Base-by-base conservation (phyloP, 1,139 yeast genomes). In the Geotrichum klebahnii region DNA sequence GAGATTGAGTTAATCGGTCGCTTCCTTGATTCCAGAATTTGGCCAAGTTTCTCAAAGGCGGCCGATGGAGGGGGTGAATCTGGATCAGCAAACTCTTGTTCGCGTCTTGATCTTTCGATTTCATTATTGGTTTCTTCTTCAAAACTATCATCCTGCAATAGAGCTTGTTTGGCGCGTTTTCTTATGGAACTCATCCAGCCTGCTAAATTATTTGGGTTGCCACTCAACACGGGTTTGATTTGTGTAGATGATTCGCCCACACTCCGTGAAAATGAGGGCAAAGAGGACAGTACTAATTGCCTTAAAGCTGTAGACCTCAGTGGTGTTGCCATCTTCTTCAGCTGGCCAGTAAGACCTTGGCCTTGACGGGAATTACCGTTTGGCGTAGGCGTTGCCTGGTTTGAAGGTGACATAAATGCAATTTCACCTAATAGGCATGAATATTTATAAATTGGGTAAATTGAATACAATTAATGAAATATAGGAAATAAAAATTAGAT, bases 121-220 rank as follows among this genome's bases (percentile, higher is more conserved):
- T 66, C 63, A 16, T 66, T 61, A 51, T 79, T 76, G 2, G 65
- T 57, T 32, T 68, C 64, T 24, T 78, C 61, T 3, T 77, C 70
- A 1, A 61, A 52, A 16, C 43, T 49, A n/a, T 58, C 61, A 37
- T 62, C 61, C n/a, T 55, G 52, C 20, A 48, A 48, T 33, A 62
- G 47, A 8, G 66, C 65, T 17, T 50, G 44, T 46, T 67, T 62
- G 3, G 79, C 78, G 50, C 79, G 68, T 3, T 57, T 50, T 46
- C 76, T 75, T 42, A 80, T 63, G 3, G 72, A 68, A 40, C 73
- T 72, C 29, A 81, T 74, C 85, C 85, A 81, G 20, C 67, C 61
- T 8, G 77, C 66, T n/a, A 79, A 57, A 14, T 76, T 77, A 37
- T 73, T 72, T 8, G 55, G 44, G 20, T 54, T 53, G 10, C 36